Conservation (phyloP, 495 filamentous ascomycete species). For the Neurospora cerealis region DNA sequence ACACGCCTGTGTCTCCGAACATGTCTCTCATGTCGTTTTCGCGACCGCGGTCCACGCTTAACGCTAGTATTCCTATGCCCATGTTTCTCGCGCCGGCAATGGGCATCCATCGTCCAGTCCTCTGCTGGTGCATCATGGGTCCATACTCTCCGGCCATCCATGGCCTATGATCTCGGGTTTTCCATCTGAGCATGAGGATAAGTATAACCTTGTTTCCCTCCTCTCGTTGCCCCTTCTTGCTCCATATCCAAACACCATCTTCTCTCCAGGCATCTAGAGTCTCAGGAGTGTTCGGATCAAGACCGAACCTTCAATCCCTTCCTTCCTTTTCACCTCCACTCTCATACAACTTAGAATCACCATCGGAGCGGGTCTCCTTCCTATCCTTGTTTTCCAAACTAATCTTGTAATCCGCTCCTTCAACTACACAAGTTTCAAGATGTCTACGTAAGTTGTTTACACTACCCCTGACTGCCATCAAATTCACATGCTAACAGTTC, state of each 20-base stretch:
- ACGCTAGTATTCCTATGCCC: constrained; percentile 7
- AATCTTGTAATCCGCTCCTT: constrained; percentile 27
- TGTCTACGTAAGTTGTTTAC: constrained; percentile 38
- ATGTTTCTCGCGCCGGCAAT: constrained; percentile 13
- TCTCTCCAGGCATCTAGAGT: constrained; percentile 13
- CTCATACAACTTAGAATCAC: constrained; percentile 7
- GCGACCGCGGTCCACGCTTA: constrained; percentile 11
- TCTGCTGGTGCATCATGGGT: constrained; percentile 23
- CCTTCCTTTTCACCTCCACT: constrained; percentile 14
- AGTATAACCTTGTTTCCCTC: constrained; percentile 23
- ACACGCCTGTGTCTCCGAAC: constrained; percentile 3
- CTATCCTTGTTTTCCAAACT: constrained; percentile 12
- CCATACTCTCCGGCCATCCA: constrained; percentile 24
- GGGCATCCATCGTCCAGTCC: constrained; percentile 9
- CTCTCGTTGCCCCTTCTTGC: constrained; percentile 23
- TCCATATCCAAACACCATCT: constrained; percentile 20
- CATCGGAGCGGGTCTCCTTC: constrained; percentile 34
- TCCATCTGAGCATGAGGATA: constrained; percentile 22
- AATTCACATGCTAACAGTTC: constrained; percentile 14
- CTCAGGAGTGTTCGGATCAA: constrained; percentile 19
- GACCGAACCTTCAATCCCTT: constrained; percentile 7
- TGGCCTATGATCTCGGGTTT: constrained; percentile 24
- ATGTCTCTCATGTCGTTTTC: constrained; percentile 1
- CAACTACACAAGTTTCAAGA: constrained; percentile 25
- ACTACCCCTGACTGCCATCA: background rate